phyloP scores from a whole-genome alignment of 1,139 yeast genomes.

The Taphrina communis region DNA sequence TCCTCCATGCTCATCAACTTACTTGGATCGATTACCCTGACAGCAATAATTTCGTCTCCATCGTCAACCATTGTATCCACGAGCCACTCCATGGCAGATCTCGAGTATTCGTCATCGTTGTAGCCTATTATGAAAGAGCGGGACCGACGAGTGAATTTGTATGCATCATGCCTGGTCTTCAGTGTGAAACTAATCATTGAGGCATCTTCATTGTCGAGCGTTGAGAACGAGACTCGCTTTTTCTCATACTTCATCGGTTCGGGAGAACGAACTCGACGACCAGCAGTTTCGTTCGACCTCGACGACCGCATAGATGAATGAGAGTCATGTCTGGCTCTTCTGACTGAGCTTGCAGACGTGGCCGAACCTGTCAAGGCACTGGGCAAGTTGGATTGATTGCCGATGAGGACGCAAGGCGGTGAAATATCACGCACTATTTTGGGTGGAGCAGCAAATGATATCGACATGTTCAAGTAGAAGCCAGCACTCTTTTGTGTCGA shows the following conservation, averaged over 20 bases:
- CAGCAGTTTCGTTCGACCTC: constrained; percentile 16
- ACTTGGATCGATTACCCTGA: constrained; percentile 54
- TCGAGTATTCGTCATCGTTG: constrained; percentile 63
- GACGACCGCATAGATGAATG: constrained; percentile 26
- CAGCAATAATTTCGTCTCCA: constrained; percentile 45
- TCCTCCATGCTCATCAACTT: not conserved
- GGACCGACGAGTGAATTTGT: constrained; percentile 62
- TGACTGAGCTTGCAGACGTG: constrained; percentile 13
- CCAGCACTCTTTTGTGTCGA: not conserved
- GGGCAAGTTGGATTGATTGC: constrained; percentile 4
- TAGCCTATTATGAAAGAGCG: constrained; percentile 69
- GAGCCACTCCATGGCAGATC: constrained; percentile 69
- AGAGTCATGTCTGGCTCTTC: constrained; percentile 29
- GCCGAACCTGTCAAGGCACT: constrained; percentile 20
- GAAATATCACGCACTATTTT: constrained; percentile 23
- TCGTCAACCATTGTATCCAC: constrained; percentile 63
- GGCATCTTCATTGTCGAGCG: constrained; percentile 56
- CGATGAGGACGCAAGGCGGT: constrained; percentile 17
- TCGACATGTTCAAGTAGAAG: constrained; percentile 19
- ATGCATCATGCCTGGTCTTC: constrained; percentile 64
- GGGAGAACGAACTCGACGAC: constrained; percentile 30
- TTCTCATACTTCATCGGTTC: constrained; percentile 35
- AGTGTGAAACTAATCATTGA: constrained; percentile 58
- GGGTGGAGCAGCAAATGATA: constrained; percentile 39
- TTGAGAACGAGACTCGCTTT: constrained; percentile 62